Conservation (phyloP, 2,329 filamentous ascomycete genomes). For the Fusarium sp. region DNA sequence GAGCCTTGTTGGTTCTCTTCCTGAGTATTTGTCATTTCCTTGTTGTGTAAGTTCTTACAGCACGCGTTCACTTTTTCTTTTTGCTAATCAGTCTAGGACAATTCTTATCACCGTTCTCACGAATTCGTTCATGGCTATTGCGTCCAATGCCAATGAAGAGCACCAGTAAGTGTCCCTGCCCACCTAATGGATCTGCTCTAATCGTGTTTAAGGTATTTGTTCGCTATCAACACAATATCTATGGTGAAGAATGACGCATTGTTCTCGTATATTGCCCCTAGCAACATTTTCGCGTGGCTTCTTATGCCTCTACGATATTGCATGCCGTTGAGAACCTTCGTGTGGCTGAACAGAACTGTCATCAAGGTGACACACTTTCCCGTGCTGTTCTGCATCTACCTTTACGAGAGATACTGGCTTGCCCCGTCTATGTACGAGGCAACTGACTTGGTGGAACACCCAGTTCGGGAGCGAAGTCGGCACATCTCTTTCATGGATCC, state of each 20-base stretch:
- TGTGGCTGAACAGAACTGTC: conserved; percentile 85
- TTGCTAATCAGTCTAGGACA: conserved; percentile 58
- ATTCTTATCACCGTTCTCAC: conserved; percentile 96
- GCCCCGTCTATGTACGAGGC: conserved; percentile 80
- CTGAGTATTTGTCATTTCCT: conserved; percentile 95
- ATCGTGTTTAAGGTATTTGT: conserved; percentile 69
- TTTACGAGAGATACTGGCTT: conserved; percentile 84
- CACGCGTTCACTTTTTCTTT: background rate
- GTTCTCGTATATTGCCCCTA: conserved; percentile 91
- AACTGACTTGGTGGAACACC: conserved; percentile 83
- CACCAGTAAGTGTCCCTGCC: conserved; percentile 65
- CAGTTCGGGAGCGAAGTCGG: conserved; percentile 58
- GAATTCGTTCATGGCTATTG: conserved; percentile 95
- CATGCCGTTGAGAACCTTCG: conserved; percentile 81
- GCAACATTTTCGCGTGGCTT: conserved; percentile 90
- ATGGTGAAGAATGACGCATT: conserved; percentile 98
- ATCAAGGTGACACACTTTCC: conserved; percentile 94
- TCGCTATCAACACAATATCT: conserved; percentile 95
- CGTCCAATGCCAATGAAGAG: conserved; percentile 91
- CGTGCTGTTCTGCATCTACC: conserved; percentile 83
- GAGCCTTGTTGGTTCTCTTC: conserved; percentile 78
- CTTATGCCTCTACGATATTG: conserved; percentile 82
- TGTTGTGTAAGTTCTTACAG: conserved; percentile 67
- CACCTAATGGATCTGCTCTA: background rate
- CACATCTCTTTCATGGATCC: conserved; percentile 67